Base-by-base conservation (phyloP, 768 basidiomycete genomes). In the Lactarius deliciosus region DNA sequence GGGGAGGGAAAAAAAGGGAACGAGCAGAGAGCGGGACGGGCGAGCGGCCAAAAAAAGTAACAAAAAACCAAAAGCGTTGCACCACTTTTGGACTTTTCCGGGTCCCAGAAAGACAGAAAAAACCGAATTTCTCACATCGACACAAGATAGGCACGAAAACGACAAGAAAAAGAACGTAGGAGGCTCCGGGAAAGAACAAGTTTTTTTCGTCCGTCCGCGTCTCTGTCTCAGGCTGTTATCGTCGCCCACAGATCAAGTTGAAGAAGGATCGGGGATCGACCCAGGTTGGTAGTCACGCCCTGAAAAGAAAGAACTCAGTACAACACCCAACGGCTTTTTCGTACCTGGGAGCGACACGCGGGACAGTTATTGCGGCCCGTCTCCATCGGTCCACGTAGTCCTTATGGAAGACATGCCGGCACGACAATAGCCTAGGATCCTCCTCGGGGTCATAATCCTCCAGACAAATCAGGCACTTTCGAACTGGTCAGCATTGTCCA, bases 391-490 rank as follows among this genome's bases (percentile, higher is more conserved):
- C 95, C 8, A 97, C 92, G 71, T 95, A 97, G 25, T 75, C 78
- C 72, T 87, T 87, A 74, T 98, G 95, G 82, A 95, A 98, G 20
- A 85, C 88, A 77, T 98, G 95, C 69, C 85, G 83, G 76, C 96
- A 97, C 6, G 78, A 78, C 79, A 98, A 82, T 40, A 97, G 77
- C 32, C 96, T 86, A 57, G 96, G 77, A 32, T 94, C 87, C 55
- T 94, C 91, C 54, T 91, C 88, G 2, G 79, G 74, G 38, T 83
- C 82, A 76, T 97, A 97, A 63, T 96, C 93, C 64, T 92, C 90
- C 59, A 96, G 40, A 74, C 95, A 98, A 43, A 97, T 89, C 67
- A 92, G 79, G 73, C 90, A 93, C 89, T n/a, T n/a, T n/a, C n/a
- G n/a, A 1, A n/a, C 36, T 0, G 43, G 30, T 58, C 45, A 47